Base-by-base conservation (phyloP, 140 eudicot genomes). In the Erigeron philadelphicus region DNA sequence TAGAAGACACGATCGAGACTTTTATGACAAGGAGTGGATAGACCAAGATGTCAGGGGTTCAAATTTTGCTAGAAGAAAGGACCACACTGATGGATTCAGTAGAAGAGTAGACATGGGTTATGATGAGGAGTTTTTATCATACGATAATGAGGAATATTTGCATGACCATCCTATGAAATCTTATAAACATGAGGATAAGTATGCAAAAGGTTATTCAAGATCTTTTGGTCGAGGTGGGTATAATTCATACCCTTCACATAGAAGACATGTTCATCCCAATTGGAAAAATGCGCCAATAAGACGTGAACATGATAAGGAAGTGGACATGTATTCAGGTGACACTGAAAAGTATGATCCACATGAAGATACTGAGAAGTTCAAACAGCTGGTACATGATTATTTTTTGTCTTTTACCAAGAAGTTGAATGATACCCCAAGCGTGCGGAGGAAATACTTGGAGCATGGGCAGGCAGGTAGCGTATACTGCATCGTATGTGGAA, bases 401-500 rank as follows among this genome's bases (percentile, higher is more conserved):
- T 86, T 73, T 80, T 74, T 86, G 63, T 64, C 71, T 46, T 86
- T 80, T 69, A 80, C 79, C 16, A 83, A 79, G 71, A 86, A 81
- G 62, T 57, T 86, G 78, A 83, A 83, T 76, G 89, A 81, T 15
- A 79, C 63, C 56, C 56, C 75, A 16, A 67, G 67, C 76, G 74
- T 72, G 81, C 79, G 82, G 40, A 86, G 72, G 76, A 81, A 79
- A 65, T 83, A 86, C 82, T 71, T 72, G 81, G 88, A 86, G 73
- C 86, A 81, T 61, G 93, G 93, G 38, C 72, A 79, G 63, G 88
- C 85, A 72, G 93, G 93, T 73, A 81, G 84, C 88, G 73, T 86
- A 76, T 83, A 78, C 82, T 86, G 93, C 89, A 74, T 83, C 70
- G 93, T 86, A 47, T 86, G 93, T 74, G 86, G 88, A 58, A 78